phyloP scores from a whole-genome alignment of 495 filamentous ascomycete genomes.

The Chaetomium fimeti region DNA sequence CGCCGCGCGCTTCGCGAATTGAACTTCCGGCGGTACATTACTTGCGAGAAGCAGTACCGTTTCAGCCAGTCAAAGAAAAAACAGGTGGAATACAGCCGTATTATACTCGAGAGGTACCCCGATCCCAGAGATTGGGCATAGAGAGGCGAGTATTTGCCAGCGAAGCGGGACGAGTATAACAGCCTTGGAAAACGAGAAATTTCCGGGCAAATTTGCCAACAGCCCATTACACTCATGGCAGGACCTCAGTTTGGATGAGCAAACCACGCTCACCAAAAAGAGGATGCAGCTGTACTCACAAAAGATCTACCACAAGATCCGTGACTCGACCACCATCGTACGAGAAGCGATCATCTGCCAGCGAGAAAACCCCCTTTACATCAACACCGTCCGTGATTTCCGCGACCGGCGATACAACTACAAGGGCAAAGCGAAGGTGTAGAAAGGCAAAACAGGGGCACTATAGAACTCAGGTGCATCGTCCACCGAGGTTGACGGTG shows the following conservation, averaged over 20 bases:
- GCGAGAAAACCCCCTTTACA: constrained; percentile 97
- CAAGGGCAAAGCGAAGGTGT: constrained; percentile 96
- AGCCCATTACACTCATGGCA: constrained; percentile 70
- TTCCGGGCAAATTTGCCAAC: constrained; percentile 72
- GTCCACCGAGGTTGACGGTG: constrained; percentile 77
- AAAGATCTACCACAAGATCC: constrained; percentile 99
- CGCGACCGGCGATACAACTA: constrained; percentile 96
- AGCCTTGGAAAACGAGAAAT: constrained; percentile 93
- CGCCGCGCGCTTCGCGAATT: background rate
- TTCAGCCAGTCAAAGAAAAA: background rate
- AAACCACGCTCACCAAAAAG: constrained; percentile 78
- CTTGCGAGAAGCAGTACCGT: background rate
- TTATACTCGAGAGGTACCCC: background rate
- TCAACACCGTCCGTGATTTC: constrained; percentile 92
- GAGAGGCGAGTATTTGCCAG: constrained; percentile 96
- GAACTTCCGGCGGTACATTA: background rate
- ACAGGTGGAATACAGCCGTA: background rate
- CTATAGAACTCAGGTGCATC: constrained; percentile 79
- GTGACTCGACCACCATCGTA: constrained; percentile 89
- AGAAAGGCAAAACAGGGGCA: constrained; percentile 92
- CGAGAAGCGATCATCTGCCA: constrained; percentile 98
- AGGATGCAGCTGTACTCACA: constrained; percentile 90
- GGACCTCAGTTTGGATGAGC: constrained; percentile 80
- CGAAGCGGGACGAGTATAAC: constrained; percentile 96
- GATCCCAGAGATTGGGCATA: constrained; percentile 66